These are phyloP conservation scores for Lasiosphaeris hirsuta DNA, from an alignment of 495 filamentous ascomycete species.

Conservation along the genomic window DNA sequence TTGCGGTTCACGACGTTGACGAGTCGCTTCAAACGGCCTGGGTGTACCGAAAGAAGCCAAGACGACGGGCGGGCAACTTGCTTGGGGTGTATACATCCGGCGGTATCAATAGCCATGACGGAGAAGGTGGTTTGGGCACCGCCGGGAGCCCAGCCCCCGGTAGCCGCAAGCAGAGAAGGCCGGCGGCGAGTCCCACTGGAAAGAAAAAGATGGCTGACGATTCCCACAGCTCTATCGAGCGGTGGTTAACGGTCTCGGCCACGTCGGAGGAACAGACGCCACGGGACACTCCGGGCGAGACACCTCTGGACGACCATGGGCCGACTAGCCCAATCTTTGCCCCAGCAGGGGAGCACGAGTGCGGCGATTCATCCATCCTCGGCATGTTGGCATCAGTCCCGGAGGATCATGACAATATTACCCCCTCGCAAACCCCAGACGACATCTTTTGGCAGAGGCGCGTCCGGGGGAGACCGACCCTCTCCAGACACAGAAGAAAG, in stretches of 20 bases:
- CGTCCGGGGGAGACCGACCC: neutral
- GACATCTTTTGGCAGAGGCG: neutral
- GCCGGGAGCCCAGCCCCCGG: conserved; percentile 8
- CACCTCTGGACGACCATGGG: neutral
- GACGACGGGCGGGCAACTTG: conserved; percentile 5
- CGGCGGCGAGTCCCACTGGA: neutral
- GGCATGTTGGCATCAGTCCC: conserved; percentile 6
- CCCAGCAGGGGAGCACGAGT: neutral
- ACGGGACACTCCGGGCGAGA: neutral
- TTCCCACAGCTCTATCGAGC: conserved; percentile 1
- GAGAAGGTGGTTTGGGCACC: conserved; percentile 10
- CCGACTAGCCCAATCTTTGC: neutral
- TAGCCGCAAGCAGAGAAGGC: neutral
- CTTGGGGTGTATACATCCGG: conserved; percentile 3
- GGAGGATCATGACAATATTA: conserved; percentile 5
- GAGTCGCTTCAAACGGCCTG: conserved; percentile 14
- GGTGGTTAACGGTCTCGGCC: conserved; percentile 5
- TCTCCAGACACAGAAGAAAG: conserved; percentile 6
- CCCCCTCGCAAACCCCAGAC: neutral
- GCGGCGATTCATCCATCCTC: neutral
- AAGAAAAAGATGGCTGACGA: conserved; percentile 6
- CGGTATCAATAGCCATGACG: conserved; percentile 13
- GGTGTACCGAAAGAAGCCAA: conserved; percentile 12
- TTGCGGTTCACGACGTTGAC: conserved; percentile 18
- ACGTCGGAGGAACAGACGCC: neutral